phyloP scores from a whole-genome alignment of 257 asterid species.

The Verbascum thapsus region DNA sequence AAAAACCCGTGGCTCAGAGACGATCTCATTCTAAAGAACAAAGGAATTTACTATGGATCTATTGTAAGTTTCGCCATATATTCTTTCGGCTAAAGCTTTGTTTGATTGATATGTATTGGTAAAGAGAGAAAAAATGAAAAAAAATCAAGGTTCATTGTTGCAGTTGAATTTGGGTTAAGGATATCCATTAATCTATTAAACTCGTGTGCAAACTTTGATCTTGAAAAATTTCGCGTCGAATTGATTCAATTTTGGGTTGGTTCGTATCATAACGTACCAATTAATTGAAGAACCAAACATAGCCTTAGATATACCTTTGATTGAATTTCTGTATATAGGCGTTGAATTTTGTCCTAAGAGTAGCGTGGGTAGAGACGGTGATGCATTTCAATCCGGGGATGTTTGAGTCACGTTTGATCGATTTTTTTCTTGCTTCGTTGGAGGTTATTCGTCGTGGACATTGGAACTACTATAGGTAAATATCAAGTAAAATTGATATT shows the following conservation, averaged over 20 bases:
- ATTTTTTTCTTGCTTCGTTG: slow-evolving; percentile 57
- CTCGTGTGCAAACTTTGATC: no score
- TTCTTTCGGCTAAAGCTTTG: no score
- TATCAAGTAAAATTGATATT: slow-evolving; percentile 29
- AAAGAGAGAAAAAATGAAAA: no score
- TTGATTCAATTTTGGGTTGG: no score
- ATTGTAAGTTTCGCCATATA: slow-evolving; percentile 66
- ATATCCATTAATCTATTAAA: no score
- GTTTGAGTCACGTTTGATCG: slow-evolving; percentile 53
- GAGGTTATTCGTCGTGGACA: slow-evolving; percentile 74
- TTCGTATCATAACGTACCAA: no score
- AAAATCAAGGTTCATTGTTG: no score
- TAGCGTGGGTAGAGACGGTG: slow-evolving; percentile 68
- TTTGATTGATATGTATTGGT: no score
- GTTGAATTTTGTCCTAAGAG: slow-evolving; percentile 55
- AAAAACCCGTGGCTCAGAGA: slow-evolving; percentile 62
- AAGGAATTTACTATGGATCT: slow-evolving; percentile 59
- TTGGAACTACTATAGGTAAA: slow-evolving; percentile 76
- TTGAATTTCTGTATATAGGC: slow-evolving; percentile 34
- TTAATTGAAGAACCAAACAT: no score
- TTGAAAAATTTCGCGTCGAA: no score
- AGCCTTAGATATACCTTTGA: no score
- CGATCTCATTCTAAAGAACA: slow-evolving; percentile 54
- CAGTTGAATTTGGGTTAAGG: no score
- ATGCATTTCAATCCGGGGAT: slow-evolving; percentile 50